phyloP scores from a whole-genome alignment of 495 filamentous ascomycete genomes.

The Cenococcum geophilum region DNA sequence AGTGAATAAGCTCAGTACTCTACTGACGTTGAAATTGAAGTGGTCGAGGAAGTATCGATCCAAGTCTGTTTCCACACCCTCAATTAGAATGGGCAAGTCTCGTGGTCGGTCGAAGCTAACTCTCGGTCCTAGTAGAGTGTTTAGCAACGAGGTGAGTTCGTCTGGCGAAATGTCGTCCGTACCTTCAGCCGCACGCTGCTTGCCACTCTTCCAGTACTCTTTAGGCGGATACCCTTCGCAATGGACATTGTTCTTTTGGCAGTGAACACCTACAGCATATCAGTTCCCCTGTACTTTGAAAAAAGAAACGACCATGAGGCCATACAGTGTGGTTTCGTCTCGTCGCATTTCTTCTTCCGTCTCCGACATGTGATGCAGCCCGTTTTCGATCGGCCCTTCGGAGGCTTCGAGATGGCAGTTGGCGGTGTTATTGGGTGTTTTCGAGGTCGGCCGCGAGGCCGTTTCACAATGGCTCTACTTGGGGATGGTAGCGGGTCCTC shows the following conservation, averaged over 20 bases:
- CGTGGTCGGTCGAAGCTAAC: conserved; percentile 41
- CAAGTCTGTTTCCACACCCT: conserved; percentile 78
- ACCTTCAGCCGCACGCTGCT: conserved; percentile 72
- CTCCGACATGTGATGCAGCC: conserved; percentile 88
- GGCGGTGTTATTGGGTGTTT: conserved; percentile 66
- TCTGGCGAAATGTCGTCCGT: conserved; percentile 15
- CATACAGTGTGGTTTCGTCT: conserved; percentile 82
- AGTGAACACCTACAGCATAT: conserved; percentile 62
- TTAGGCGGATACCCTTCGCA: conserved; percentile 92
- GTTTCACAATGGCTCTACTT: conserved; percentile 38
- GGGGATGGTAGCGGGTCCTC: conserved; percentile 27
- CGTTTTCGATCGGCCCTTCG: conserved; percentile 88
- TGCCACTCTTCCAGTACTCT: conserved; percentile 79
- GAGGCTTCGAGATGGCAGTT: conserved; percentile 56
- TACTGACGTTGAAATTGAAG: conserved; percentile 73
- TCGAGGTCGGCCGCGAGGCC: conserved; percentile 71
- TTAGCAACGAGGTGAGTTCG: conserved; percentile 9
- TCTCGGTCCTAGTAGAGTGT: conserved; percentile 21
- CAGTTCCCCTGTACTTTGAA: conserved; percentile 8
- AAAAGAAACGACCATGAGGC: conserved; percentile 14
- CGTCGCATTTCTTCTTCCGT: conserved; percentile 96
- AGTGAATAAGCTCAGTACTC: conserved; percentile 74
- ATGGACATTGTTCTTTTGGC: conserved; percentile 87
- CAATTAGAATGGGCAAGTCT: conserved; percentile 69
- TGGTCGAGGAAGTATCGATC: conserved; percentile 82